phyloP scores from a whole-genome alignment of 2,329 filamentous ascomycete species.

The Neonectria neomacrospora region DNA sequence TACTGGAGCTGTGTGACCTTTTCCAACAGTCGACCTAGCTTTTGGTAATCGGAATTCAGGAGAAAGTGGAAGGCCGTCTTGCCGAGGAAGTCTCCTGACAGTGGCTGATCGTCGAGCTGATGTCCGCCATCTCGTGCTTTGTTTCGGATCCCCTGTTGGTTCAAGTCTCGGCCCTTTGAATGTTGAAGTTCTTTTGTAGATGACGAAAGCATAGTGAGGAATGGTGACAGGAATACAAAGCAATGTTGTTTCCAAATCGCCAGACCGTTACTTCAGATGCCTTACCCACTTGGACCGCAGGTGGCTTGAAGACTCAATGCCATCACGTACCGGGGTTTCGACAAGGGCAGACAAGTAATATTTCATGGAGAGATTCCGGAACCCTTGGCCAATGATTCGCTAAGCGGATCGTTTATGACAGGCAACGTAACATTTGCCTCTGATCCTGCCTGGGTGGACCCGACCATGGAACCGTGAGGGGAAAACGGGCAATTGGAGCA shows the following conservation, averaged over 20 bases:
- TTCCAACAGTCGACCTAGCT: constrained; percentile 11
- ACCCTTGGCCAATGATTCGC: constrained; percentile 20
- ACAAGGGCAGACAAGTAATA: constrained; percentile 6
- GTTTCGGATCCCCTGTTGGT: constrained; percentile 1
- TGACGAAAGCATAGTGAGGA: constrained; percentile 16
- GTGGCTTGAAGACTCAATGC: background rate
- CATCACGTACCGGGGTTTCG: constrained; percentile 5
- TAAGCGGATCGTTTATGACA: constrained; percentile 19
- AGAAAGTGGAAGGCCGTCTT: background rate
- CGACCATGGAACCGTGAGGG: constrained; percentile 1
- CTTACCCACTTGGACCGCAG: constrained; percentile 7
- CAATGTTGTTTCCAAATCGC: constrained; percentile 9
- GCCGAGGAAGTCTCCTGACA: background rate
- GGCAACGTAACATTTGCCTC: constrained; percentile 30
- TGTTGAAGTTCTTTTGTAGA: constrained; percentile 1
- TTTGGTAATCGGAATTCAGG: background rate
- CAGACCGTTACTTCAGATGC: background rate
- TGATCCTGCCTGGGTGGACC: constrained; percentile 9
- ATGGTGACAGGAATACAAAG: constrained; percentile 22
- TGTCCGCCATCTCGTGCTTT: constrained; percentile 1
- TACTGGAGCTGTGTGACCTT: constrained; percentile 33
- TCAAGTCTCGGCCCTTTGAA: background rate
- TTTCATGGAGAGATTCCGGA: constrained; percentile 18
- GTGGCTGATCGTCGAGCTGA: constrained; percentile 2
- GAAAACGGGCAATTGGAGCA: background rate